Evolutionary conservation across 1,139 yeast genomes (phyloP).

Genomic region (Candida glucosophila): DNA sequence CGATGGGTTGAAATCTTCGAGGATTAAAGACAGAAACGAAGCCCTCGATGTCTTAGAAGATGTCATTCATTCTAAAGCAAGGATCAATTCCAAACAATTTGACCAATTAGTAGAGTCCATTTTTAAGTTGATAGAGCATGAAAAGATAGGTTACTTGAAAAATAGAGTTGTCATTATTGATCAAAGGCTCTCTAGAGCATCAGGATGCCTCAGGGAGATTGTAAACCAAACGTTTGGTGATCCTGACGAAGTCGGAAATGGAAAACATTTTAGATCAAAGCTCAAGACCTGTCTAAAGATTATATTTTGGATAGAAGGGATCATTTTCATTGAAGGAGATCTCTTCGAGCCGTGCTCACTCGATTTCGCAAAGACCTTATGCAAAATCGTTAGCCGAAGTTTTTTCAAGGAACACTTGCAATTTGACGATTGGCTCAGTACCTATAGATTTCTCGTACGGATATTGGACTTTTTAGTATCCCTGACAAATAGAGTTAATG

Average conservation of each 20-base stretch:
- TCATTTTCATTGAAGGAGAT: constrained; percentile 9
- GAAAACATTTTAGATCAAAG: constrained; percentile 13
- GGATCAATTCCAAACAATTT: constrained; percentile 15
- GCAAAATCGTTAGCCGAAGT: constrained; percentile 17
- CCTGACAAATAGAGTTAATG: constrained; percentile 9
- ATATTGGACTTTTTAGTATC: no score
- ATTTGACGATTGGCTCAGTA: constrained; percentile 19
- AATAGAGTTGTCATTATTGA: constrained; percentile 23
- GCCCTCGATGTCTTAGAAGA: constrained; percentile 36
- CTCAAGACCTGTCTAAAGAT: constrained; percentile 18
- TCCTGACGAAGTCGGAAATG: constrained; percentile 2
- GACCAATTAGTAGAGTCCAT: constrained; percentile 25
- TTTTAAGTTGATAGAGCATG: constrained; percentile 32
- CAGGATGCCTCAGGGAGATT: constrained; percentile 27
- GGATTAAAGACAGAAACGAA: constrained; percentile 45
- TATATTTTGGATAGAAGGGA: constrained; percentile 13
- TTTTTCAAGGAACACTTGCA: constrained; percentile 34
- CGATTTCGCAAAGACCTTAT: constrained; percentile 23
- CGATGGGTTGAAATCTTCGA: constrained; percentile 28
- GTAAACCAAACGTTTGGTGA: constrained; percentile 15
- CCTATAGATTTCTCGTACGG: no score
- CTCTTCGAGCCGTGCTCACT: constrained; percentile 26
- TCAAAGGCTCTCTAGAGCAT: constrained; percentile 31
- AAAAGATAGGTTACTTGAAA: constrained; percentile 25
- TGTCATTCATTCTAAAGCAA: constrained; percentile 14